Conservation (phyloP, 192 early-diverging fungal species). For the Coemansia sp. region DNA sequence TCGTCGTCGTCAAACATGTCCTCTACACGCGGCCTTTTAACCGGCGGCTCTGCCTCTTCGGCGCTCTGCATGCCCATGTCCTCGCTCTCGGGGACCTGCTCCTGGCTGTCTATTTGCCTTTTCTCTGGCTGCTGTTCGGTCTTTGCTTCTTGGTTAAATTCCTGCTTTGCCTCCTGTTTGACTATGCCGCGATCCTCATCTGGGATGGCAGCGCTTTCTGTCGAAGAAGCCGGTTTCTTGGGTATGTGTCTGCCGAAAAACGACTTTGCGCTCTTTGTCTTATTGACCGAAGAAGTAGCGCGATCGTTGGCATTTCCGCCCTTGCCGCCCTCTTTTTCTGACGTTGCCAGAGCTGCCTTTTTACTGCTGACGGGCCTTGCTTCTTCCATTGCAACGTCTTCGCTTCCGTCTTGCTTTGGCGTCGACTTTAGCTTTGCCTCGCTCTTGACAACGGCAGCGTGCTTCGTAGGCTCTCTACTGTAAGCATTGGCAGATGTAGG, state of each 20-base stretch:
- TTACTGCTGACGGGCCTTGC: background rate
- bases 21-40: constrained; percentile 27
- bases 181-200: background rate
- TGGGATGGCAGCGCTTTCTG: background rate
- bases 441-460: background rate
- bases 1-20: constrained; percentile 44
- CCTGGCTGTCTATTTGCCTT: background rate
- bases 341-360: background rate
- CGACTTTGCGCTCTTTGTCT: constrained; percentile 22
- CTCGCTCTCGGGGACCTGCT: constrained; percentile 5
- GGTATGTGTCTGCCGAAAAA: constrained; percentile 35
- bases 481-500: background rate
- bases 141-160: background rate
- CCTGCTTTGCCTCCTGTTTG: background rate
- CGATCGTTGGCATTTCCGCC: background rate
- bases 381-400: constrained; percentile 4
- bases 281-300: background rate
- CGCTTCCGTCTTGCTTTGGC: background rate
- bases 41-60: background rate
- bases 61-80: constrained; percentile 26
- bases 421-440: background rate
- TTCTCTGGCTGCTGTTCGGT: too few relatives aligned
- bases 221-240: constrained; percentile 6
- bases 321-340: background rate
- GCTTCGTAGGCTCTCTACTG: background rate